phyloP scores from a whole-genome alignment of 2,329 filamentous ascomycete genomes.

The Fusarium verrucosum region DNA sequence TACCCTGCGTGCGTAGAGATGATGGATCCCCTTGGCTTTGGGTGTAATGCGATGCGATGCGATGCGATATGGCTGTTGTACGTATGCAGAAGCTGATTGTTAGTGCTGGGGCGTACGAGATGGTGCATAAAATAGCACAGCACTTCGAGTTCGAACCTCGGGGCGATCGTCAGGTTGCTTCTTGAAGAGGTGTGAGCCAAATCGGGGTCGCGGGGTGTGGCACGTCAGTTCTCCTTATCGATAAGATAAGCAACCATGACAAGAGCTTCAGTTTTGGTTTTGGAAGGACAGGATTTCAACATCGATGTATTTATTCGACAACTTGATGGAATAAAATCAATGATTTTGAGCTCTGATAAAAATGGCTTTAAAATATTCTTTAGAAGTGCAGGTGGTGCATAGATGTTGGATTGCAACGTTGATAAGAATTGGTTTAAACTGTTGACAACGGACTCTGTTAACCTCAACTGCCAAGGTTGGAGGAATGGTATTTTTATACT shows the following conservation, averaged over 20 bases:
- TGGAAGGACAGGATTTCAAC: neutral
- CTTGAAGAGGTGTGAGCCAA: conserved; percentile 16
- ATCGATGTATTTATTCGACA: no score
- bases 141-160: conserved; percentile 5
- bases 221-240: conserved; percentile 24
- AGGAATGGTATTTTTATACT: neutral
- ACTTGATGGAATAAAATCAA: no score
- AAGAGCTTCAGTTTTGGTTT: neutral
- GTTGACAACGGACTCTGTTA: no score
- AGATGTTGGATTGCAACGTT: no score
- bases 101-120: conserved; percentile 5
- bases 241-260: no score
- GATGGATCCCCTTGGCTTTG: neutral
- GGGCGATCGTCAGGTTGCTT: conserved; percentile 12
- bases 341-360: no score
- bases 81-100: conserved; percentile 12
- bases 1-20: neutral
- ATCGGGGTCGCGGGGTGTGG: conserved; percentile 33
- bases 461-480: no score
- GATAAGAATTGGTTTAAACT: no score
- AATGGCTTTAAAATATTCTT: no score
- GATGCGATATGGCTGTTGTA: conserved; percentile 2
- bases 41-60: neutral
- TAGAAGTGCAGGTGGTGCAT: no score
- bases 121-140: conserved; percentile 10